phyloP scores from a whole-genome alignment of 768 basidiomycete species.

The Tephrocybe sp. region DNA sequence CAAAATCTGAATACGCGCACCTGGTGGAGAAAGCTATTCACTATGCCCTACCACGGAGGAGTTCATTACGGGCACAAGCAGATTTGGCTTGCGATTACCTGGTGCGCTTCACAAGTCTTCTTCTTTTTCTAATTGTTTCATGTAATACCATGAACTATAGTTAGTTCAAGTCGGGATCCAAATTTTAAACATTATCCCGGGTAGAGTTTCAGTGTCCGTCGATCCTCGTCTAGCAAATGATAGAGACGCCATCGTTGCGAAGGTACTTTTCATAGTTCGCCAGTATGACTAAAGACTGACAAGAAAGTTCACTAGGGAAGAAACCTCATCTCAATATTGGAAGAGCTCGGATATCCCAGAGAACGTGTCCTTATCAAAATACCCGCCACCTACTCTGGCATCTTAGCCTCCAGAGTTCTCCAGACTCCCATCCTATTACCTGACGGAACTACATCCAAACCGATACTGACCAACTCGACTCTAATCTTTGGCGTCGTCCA shows the following conservation, averaged over 20 bases:
- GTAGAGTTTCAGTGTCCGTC: constrained; percentile 32
- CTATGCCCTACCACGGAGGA: constrained; percentile 17
- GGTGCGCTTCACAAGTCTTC: constrained; percentile 15
- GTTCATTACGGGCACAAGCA: constrained; percentile 17
- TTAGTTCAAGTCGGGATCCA: constrained; percentile 29
- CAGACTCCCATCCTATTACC: constrained; percentile 13
- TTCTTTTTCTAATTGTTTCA: not conserved
- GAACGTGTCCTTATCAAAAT: constrained; percentile 32
- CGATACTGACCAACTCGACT: constrained; percentile 34
- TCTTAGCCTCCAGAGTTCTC: constrained; percentile 28
- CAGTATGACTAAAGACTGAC: no score
- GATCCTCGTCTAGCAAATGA: constrained; percentile 32
- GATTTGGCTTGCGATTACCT: constrained; percentile 28
- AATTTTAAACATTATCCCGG: constrained; percentile 30
- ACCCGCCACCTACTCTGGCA: constrained; percentile 31
- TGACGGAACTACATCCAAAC: constrained; percentile 6
- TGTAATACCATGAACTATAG: constrained; percentile 12
- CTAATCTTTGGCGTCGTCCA: constrained; percentile 33
- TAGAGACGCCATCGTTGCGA: constrained; percentile 23
- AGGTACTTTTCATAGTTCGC: constrained; percentile 12
- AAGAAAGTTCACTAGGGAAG: constrained; percentile 17
- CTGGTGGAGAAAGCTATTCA: constrained; percentile 27
- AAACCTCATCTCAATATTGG: constrained; percentile 25
- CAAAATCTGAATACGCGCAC: constrained; percentile 30
- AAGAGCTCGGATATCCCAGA: constrained; percentile 26